phyloP scores from a whole-genome alignment of 306 rosid genomes.

The Erythrophleum fordii region DNA sequence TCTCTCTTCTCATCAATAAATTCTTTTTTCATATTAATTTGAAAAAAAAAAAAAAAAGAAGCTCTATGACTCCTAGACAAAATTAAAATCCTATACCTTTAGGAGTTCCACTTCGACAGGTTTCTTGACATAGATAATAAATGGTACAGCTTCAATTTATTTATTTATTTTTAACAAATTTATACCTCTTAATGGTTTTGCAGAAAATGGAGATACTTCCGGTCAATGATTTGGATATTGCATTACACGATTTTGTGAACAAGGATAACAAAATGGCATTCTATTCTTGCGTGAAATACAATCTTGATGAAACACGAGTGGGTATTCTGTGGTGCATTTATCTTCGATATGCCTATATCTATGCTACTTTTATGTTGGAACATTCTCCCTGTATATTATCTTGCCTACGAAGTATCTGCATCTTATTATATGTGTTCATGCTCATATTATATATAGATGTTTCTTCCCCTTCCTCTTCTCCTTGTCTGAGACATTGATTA shows the following conservation, averaged over 20 bases:
- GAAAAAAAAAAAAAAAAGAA: not conserved
- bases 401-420: not conserved
- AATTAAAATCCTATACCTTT: not conserved
- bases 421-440: conserved; percentile 28
- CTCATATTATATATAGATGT: not conserved
- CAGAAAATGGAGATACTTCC: conserved; percentile 99
- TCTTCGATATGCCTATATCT: conserved; percentile 16
- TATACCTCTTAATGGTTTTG: conserved; percentile 37
- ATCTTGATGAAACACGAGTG: conserved; percentile 91
- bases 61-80: not conserved
- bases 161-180: conserved; percentile 23
- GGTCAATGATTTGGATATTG: conserved; percentile 92
- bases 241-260: conserved; percentile 86
- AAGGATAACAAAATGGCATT: conserved; percentile 96
- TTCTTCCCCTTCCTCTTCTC: conserved; percentile 22
- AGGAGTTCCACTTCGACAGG: not conserved
- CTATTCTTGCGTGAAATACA: conserved; percentile 73
- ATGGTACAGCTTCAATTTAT: not conserved
- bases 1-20: not conserved
- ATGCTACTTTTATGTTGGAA: conserved; percentile 20
- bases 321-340: conserved; percentile 46
- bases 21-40: not conserved
- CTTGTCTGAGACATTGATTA: conserved; percentile 12
- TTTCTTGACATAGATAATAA: not conserved
- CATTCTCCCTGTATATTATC: conserved; percentile 16